Evolutionary conservation across 176 grass and related monocot genomes (phyloP).

Genomic region (Tuctoria greenei): DNA sequence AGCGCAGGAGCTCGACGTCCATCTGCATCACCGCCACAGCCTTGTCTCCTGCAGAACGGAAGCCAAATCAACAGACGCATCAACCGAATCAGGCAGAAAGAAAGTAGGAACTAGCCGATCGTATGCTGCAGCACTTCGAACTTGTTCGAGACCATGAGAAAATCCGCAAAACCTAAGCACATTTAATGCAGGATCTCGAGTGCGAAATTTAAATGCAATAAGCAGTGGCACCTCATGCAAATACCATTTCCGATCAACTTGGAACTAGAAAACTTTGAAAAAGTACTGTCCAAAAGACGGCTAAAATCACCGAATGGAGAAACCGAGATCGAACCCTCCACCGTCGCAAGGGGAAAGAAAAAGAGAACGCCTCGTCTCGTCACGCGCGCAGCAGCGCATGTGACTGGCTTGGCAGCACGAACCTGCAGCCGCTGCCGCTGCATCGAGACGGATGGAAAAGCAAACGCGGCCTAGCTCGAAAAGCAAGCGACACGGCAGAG

Average conservation of each 20-base stretch:
- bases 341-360: background rate
- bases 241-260: background rate
- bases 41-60: slow-evolving; percentile 16
- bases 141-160: background rate
- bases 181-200: background rate
- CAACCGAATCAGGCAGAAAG: background rate
- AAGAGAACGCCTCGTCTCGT: background rate
- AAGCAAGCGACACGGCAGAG: slow-evolving; percentile 22
- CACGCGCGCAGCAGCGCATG: slow-evolving; percentile 29
- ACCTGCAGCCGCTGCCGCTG: background rate
- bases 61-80: background rate
- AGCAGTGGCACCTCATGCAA: background rate
- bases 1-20: slow-evolving; percentile 40
- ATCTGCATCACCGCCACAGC: slow-evolving; percentile 33
- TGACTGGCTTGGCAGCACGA: background rate
- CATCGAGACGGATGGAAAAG: background rate
- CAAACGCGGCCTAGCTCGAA: background rate
- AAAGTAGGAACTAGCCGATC: background rate
- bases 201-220: background rate
- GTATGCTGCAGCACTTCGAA: background rate
- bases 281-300: background rate
- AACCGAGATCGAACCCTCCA: background rate
- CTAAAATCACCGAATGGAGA: background rate
- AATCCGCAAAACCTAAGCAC: background rate
- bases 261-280: too few relatives aligned